phyloP scores from a whole-genome alignment of 768 basidiomycete genomes.

The Inosperma sp. region DNA sequence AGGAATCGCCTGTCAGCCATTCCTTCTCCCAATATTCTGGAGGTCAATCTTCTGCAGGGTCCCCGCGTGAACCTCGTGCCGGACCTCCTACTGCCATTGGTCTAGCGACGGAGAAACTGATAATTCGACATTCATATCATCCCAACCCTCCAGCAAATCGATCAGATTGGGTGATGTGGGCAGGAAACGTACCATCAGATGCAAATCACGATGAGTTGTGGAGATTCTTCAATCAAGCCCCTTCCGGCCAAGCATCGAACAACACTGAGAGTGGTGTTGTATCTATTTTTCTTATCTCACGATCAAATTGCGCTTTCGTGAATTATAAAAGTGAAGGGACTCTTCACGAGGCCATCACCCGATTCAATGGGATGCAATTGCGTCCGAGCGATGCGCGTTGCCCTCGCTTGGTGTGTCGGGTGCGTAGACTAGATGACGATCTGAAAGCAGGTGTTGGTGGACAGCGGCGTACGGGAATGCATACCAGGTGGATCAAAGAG shows the following conservation, averaged over 20 bases:
- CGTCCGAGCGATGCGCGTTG: slow-evolving; percentile 70
- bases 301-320: slow-evolving; percentile 93
- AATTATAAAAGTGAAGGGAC: slow-evolving; percentile 70
- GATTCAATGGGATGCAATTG: slow-evolving; percentile 68
- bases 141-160: slow-evolving; percentile 68
- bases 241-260: slow-evolving; percentile 7
- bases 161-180: slow-evolving; percentile 96
- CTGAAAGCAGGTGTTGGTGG: slow-evolving; percentile 85
- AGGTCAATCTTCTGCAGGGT: slow-evolving; percentile 10
- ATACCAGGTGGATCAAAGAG: slow-evolving; percentile 75
- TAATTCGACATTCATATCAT: slow-evolving; percentile 8
- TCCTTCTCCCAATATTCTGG: background rate
- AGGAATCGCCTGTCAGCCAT: slow-evolving; percentile 4
- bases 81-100: slow-evolving; percentile 18
- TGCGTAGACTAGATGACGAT: slow-evolving; percentile 79
- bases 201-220: slow-evolving; percentile 81
- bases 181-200: slow-evolving; percentile 85
- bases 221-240: slow-evolving; percentile 64
- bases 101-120: slow-evolving; percentile 32
- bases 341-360: slow-evolving; percentile 60
- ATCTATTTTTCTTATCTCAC: slow-evolving; percentile 89
- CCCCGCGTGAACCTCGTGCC: slow-evolving; percentile 13
- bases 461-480: slow-evolving; percentile 83
- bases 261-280: slow-evolving; percentile 47
- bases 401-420: slow-evolving; percentile 77